Base-by-base conservation (phyloP, 495 filamentous ascomycete species). In the Penicillium salamii region DNA sequence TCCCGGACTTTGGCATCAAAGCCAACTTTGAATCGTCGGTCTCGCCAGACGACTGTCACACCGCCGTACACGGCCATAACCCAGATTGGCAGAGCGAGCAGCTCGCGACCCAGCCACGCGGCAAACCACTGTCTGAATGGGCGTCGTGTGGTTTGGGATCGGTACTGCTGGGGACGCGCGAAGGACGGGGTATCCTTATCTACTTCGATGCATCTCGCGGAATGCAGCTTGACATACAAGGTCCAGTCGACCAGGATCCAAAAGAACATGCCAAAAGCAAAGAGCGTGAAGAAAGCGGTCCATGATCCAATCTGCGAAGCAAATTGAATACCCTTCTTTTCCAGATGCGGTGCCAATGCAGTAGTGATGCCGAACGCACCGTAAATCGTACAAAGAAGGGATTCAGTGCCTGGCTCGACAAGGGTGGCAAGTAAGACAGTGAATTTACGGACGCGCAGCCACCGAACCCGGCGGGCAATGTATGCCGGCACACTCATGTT, bases 331-430 rank as follows among this genome's bases (percentile, higher is more conserved):
- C 80, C 79, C 4, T 85, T 57, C 0, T 52, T 59, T 0, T 72
- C 56, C 23, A 81, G 66, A 42, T 85, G 79, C 63, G 75, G 84
- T 0, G 87, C 81, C 7, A 95, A 59, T 7, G 69, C 59, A 0
- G 85, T 89, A 0, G 88, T 95, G 17, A 89, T 51, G 0, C 82
- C 90, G 64, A 83, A 96, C 0, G 88, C 81, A 20, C 91, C 83
- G 59, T 95, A 88, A 2, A 85, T 62, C 13, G 83, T 89, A 66
- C 90, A 93, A 0, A 96, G 59, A 11, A 97, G 70, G n/a, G 84
- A 87, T 68, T 97, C 95, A 2, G 93, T 93, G 2, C 90, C 91
- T 0, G 91, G 92, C 56, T 99, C 95, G n/a, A 96, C 86, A 1
- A 97, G 71, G 0, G 95, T 97, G 0, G 95, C 95, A 0, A 86